Percentiles rank a stretch among this genome's conserved stretches.
Conservation (phyloP, 495 filamentous ascomycete species). For the Thermothielavioides terrestris region DNA sequence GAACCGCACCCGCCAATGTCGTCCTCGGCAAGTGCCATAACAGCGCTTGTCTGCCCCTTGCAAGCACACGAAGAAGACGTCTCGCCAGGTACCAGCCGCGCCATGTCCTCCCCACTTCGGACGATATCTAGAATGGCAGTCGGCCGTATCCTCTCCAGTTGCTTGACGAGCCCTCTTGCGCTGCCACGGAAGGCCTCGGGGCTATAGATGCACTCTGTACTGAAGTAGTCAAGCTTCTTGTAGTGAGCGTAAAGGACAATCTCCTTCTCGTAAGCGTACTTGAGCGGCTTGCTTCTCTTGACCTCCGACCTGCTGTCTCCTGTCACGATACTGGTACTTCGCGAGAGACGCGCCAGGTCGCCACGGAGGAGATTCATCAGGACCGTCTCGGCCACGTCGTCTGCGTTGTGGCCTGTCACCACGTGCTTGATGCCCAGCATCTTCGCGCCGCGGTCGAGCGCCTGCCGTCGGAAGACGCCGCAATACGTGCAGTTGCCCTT, state of each 20-base stretch:
- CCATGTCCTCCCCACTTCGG: conserved; percentile 93
- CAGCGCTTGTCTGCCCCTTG: conserved; percentile 30
- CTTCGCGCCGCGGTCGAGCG: conserved; percentile 84
- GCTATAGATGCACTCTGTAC: conserved; percentile 95
- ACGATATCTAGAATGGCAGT: conserved; percentile 94
- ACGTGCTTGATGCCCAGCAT: conserved; percentile 85
- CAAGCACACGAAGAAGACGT: conserved; percentile 28
- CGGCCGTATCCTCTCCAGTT: conserved; percentile 82
- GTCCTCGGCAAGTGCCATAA: conserved; percentile 46
- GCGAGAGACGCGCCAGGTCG: conserved; percentile 75
- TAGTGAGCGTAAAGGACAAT: conserved; percentile 97
- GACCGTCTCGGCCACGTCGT: conserved; percentile 96
- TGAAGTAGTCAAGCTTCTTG: conserved; percentile 94
- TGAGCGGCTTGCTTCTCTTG: conserved; percentile 88
- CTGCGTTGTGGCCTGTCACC: conserved; percentile 95
- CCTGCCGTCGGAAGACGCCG: conserved; percentile 91
- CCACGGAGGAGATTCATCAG: conserved; percentile 94
- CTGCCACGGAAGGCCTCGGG: conserved; percentile 96
- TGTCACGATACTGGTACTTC: conserved; percentile 90
- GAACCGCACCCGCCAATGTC: conserved; percentile 67
- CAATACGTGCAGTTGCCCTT: conserved; percentile 99
- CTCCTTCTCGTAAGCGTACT: conserved; percentile 98
- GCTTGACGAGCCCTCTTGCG: conserved; percentile 86
- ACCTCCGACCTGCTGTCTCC: conserved; percentile 64
- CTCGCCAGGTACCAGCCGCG: conserved; percentile 64